A percentile compares a stretch with the other conserved stretches of the same genome.
These are phyloP conservation scores for Entoloma clypeatum DNA, from an alignment of 1,284 basidiomycete genomes.

Conservation along the genomic window DNA sequence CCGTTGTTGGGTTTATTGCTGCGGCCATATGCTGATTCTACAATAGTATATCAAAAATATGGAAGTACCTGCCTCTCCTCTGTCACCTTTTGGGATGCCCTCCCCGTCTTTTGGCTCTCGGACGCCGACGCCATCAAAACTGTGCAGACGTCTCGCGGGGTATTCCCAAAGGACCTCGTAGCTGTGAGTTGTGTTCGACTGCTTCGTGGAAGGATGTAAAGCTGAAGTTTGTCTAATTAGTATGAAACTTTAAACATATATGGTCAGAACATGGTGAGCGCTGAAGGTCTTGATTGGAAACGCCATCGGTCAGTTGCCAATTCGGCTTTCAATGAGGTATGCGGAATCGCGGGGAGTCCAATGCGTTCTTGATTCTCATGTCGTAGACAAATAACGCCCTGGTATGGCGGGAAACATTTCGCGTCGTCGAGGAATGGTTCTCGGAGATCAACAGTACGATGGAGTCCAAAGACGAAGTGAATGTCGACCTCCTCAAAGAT, in stretches of 20 bases:
- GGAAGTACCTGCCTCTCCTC: conserved; percentile 37
- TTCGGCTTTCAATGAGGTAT: conserved; percentile 39
- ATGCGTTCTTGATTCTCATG: neutral
- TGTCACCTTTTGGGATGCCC: conserved; percentile 25
- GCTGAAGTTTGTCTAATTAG: conserved; percentile 19
- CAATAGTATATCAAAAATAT: conserved; percentile 33
- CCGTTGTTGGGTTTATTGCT: neutral
- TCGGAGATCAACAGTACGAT: conserved; percentile 29
- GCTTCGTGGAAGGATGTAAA: neutral
- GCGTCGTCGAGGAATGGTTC: conserved; percentile 44
- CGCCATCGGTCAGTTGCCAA: conserved; percentile 39
- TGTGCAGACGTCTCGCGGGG: conserved; percentile 27
- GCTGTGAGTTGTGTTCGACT: conserved; percentile 23
- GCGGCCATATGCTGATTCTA: neutral
- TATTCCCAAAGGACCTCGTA: conserved; percentile 35
- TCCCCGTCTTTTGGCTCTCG: conserved; percentile 35
- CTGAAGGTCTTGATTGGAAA: conserved; percentile 42
- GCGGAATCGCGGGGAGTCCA: neutral
- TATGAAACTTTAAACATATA: conserved; percentile 35
- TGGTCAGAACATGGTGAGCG: conserved; percentile 37
- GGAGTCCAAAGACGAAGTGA: conserved; percentile 13
- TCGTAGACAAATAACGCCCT: conserved; percentile 40
- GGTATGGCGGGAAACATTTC: conserved; percentile 41
- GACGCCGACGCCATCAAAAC: conserved; percentile 39
- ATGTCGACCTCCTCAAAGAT: conserved; percentile 29